These are phyloP conservation scores for Pseudoturritis turrita DNA, from an alignment of 345 rosid genomes.

Conservation along the genomic window DNA sequence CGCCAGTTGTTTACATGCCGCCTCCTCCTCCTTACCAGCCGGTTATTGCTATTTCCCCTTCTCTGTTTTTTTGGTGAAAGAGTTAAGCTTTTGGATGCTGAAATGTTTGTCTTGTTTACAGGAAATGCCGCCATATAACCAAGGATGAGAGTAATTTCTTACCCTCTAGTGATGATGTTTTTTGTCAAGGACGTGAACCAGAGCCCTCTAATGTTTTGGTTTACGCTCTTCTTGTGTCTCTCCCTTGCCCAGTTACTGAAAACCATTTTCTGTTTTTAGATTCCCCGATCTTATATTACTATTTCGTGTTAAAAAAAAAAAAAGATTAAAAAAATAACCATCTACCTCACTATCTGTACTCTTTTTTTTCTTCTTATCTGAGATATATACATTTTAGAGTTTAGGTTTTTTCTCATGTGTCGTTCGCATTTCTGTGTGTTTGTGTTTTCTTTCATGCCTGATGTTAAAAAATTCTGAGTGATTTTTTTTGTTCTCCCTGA, in stretches of 20 bases:
- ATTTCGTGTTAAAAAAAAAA: not conserved
- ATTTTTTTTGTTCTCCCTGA: not conserved
- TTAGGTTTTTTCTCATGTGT: constrained; percentile 9
- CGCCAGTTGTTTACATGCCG: constrained; percentile 47
- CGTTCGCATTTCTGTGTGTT: not conserved
- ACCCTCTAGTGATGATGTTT: constrained; percentile 6
- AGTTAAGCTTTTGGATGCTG: constrained; percentile 1
- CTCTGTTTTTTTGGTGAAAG: not conserved
- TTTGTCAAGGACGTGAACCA: not conserved
- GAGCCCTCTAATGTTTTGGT: not conserved
- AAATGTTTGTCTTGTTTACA: not conserved
- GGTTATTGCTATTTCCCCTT: constrained; percentile 40
- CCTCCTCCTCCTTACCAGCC: constrained; percentile 50
- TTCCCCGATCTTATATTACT: not conserved
- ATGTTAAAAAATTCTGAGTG: not conserved
- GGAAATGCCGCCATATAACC: constrained; percentile 20
- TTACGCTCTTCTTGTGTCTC: not conserved
- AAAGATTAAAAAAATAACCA: not conserved
- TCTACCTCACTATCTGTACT: constrained; percentile 4
- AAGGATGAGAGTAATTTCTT: constrained; percentile 16
- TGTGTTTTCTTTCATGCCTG: not conserved
- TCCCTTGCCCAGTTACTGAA: not conserved
- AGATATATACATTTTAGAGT: constrained; percentile 14
- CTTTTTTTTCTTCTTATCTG: not conserved
- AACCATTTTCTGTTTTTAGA: constrained; percentile 11